Conservation (phyloP, 257 asterid genomes). For the Misopates orontium region DNA sequence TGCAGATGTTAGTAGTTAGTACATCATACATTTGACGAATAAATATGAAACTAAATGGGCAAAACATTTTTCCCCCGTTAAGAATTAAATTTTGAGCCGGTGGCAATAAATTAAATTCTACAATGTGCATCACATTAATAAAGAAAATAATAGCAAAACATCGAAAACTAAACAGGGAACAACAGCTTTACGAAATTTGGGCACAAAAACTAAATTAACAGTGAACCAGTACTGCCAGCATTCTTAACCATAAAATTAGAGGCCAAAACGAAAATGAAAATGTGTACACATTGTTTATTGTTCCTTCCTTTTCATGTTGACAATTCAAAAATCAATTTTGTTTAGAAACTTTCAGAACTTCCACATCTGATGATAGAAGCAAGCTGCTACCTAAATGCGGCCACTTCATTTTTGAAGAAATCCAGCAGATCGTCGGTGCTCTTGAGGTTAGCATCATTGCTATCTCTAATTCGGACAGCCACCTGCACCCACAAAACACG, state of each 20-base stretch:
- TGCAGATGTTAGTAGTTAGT: background rate
- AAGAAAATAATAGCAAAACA: background rate
- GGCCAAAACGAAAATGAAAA: too few relatives aligned
- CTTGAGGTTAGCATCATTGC: conserved; percentile 38
- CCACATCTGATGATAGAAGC: background rate
- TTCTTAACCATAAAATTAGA: too few relatives aligned
- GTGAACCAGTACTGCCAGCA: too few relatives aligned
- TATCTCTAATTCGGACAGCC: conserved; percentile 70
- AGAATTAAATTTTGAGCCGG: background rate
- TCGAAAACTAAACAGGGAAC: background rate
- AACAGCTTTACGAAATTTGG: too few relatives aligned
- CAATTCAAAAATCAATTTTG: background rate
- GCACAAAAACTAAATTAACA: too few relatives aligned
- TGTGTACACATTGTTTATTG: background rate
- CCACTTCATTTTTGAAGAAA: conserved; percentile 54
- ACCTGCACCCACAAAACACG: conserved; percentile 44
- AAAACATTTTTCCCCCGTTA: too few relatives aligned
- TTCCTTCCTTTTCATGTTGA: background rate
- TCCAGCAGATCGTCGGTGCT: conserved; percentile 57
- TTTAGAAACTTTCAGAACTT: background rate
- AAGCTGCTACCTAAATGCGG: conserved; percentile 50
- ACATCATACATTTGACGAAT: too few relatives aligned
- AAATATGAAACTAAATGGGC: too few relatives aligned
- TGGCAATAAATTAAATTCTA: background rate
- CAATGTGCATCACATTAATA: background rate